Conservation (phyloP, 345 rosid species). For the Arabis hirsuta region DNA sequence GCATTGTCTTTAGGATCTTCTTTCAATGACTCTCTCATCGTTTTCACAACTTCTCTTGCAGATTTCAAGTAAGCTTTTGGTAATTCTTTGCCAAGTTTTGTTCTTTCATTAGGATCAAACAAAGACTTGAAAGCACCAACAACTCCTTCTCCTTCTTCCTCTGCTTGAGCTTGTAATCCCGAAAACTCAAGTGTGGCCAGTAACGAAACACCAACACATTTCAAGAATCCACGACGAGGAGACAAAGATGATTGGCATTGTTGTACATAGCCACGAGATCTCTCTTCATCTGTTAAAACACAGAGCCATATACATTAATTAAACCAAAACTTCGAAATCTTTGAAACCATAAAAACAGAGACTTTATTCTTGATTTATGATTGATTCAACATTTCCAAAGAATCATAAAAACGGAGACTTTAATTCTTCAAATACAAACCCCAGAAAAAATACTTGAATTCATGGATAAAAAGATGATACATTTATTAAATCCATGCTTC, state of each 20-base stretch:
- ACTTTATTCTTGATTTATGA: too few relatives aligned
- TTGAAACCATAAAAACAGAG: too few relatives aligned
- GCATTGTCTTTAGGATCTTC: slow-evolving; percentile 74
- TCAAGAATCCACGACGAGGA: slow-evolving; percentile 43
- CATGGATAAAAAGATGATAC: neutral
- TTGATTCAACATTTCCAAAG: too few relatives aligned
- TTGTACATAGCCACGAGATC: neutral
- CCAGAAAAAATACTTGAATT: neutral
- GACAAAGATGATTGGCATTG: too few relatives aligned
- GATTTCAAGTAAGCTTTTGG: slow-evolving; percentile 93
- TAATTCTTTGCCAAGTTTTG: slow-evolving; percentile 74
- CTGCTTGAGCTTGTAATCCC: slow-evolving; percentile 25
- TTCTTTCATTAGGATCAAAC: slow-evolving; percentile 78
- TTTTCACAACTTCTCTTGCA: slow-evolving; percentile 83
- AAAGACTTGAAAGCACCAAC: slow-evolving; percentile 66
- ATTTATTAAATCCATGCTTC: slow-evolving; percentile 25
- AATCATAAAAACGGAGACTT: too few relatives aligned
- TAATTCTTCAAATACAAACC: too few relatives aligned
- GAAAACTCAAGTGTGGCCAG: slow-evolving; percentile 25
- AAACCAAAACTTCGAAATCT: neutral
- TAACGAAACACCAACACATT: slow-evolving; percentile 31
- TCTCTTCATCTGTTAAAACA: slow-evolving; percentile 34
- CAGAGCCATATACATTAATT: neutral
- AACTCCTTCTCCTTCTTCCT: slow-evolving; percentile 62
- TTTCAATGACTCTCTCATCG: slow-evolving; percentile 73